Evolutionary conservation across 768 basidiomycete genomes (phyloP).

Genomic region (Kwoniella shandongensis): DNA sequence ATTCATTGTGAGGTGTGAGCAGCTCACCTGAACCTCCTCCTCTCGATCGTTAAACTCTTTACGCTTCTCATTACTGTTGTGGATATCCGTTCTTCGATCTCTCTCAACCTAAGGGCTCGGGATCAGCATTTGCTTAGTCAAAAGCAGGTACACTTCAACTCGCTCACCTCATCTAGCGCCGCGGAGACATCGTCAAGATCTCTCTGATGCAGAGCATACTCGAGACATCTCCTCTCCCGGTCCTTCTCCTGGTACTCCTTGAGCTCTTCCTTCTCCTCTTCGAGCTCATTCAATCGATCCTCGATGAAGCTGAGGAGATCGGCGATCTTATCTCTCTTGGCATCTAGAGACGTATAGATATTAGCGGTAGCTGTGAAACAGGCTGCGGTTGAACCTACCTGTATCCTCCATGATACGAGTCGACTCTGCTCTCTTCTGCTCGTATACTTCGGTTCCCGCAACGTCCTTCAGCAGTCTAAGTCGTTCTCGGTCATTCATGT

Average conservation of each 20-base stretch:
- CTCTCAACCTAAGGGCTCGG: conserved; percentile 54
- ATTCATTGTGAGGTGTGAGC: not conserved
- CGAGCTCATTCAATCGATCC: conserved; percentile 80
- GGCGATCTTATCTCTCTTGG: conserved; percentile 85
- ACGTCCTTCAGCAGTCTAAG: conserved; percentile 95
- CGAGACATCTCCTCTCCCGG: conserved; percentile 86
- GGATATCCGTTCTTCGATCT: conserved; percentile 76
- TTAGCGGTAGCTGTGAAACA: not conserved
- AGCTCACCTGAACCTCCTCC: conserved; percentile 74
- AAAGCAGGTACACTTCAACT: too few relatives aligned
- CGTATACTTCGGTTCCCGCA: conserved; percentile 96
- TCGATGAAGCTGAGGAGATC: conserved; percentile 90
- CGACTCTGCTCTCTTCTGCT: conserved; percentile 86
- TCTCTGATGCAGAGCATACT: conserved; percentile 88
- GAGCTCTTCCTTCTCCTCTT: conserved; percentile 96
- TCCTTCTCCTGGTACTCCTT: conserved; percentile 93
- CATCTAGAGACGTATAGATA: conserved; percentile 56
- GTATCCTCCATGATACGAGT: conserved; percentile 97
- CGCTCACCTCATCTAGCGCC: conserved; percentile 75
- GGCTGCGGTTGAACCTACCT: conserved; percentile 36
- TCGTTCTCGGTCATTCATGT: conserved; percentile 93
- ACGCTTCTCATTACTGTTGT: conserved; percentile 75
- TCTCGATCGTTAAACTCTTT: conserved; percentile 80
- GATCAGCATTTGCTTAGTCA: conserved; percentile 8
- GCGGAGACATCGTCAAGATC: conserved; percentile 86